Conservation (phyloP, 371 early-diverging fungal species). For the Mycotypha africana region DNA sequence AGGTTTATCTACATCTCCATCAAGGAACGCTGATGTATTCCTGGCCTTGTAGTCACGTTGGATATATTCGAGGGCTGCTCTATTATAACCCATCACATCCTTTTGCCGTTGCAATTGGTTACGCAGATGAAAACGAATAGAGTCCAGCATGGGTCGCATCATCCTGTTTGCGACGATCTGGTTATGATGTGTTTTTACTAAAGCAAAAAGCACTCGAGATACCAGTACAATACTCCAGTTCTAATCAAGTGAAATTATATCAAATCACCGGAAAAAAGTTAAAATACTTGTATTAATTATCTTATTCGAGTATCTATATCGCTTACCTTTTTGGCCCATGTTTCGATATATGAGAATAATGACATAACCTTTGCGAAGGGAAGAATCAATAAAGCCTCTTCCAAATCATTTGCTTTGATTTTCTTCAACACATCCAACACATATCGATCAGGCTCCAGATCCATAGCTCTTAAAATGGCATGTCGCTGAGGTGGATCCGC, state of each 20-base stretch:
- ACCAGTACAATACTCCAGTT: slow-evolving; percentile 73
- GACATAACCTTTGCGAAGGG: slow-evolving; percentile 75
- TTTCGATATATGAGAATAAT: slow-evolving; percentile 68
- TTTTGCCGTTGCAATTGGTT: slow-evolving; percentile 63
- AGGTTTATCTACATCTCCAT: slow-evolving; percentile 38
- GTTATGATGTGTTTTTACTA: slow-evolving; percentile 80
- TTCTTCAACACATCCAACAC: slow-evolving; percentile 72
- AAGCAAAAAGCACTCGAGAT: slow-evolving; percentile 74
- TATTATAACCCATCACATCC: slow-evolving; percentile 74
- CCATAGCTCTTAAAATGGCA: slow-evolving; percentile 66
- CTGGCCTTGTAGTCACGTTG: slow-evolving; percentile 68
- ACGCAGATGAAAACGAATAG: slow-evolving; percentile 63
- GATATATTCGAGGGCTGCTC: slow-evolving; percentile 67
- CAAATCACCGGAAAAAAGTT: not conserved
- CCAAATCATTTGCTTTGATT: slow-evolving; percentile 79
- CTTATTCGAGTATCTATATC: no score
- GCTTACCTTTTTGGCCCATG: slow-evolving; percentile 79
- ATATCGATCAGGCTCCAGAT: slow-evolving; percentile 72
- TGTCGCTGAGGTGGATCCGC: slow-evolving; percentile 58
- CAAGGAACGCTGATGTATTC: slow-evolving; percentile 71
- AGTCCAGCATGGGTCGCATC: slow-evolving; percentile 73
- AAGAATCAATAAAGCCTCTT: slow-evolving; percentile 83
- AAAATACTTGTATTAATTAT: not conserved
- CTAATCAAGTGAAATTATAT: slow-evolving; percentile 21
- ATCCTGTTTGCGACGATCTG: slow-evolving; percentile 74